Base-by-base conservation (phyloP, 1,284 basidiomycete species). In the Irpex sp. region DNA sequence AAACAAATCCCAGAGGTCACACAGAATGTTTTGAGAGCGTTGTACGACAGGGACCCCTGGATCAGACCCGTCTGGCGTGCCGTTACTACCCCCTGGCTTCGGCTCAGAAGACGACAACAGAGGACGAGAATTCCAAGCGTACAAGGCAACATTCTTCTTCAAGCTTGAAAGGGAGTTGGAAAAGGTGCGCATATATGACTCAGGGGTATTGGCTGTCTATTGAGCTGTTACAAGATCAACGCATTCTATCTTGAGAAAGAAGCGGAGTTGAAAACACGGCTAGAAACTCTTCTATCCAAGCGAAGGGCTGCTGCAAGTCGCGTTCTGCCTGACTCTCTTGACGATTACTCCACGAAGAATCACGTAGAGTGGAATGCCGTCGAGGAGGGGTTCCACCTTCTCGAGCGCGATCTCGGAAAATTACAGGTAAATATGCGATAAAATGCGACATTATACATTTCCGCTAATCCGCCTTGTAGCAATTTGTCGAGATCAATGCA, bases 241-340 rank as follows among this genome's bases (percentile, higher is more conserved):
- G 86, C 89, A n/a, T 99, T 99, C 73, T 99, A 99, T 77, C 84
- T 99, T 56, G 93, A 96, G 76, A 98, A 97, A 75, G 97, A 99
- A 75, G 92, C 95, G 10, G 95, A 98, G 69, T 85, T 99, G 58
- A 94, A 94, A 72, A 77, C 96, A 64, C 85, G 95, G 57, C 86
- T 99, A 62, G 88, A 96, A 68, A 97, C 95, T 0, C 81, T 99
- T 16, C 83, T 99, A 54, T 94, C 94, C 42, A 98, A 98, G 75
- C 88, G 96, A 64, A 87, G 95, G 74, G 88, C 89, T 9, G 91
- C 90, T 10, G 89, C 88, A 21, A 78, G 84, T 77, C 81, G 88
- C 65, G 83, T 86, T 37, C 77, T 89, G 21, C 87, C 87, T 8
- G 86, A 91, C 66, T 79, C 80, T 14, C 70, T 76, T 60, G 80